Base-by-base conservation (phyloP, 2,329 filamentous ascomycete genomes). In the Fusarium sp. region DNA sequence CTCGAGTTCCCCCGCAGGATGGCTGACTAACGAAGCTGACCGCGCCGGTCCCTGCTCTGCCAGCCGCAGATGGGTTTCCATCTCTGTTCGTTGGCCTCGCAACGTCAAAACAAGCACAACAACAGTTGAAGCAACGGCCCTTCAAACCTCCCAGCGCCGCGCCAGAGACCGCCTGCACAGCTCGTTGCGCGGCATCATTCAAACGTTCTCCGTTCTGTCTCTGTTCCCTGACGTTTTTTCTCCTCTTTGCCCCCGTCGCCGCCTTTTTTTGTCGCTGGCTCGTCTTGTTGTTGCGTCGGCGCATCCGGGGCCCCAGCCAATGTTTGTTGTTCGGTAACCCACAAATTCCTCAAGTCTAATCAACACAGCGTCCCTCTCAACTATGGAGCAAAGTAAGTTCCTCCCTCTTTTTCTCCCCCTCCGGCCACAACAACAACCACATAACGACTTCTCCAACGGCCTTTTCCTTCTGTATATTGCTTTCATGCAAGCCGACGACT, bases 71-170 rank as follows among this genome's bases (percentile, higher is more conserved):
- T 58, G 69, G 70, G 71, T 68, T 77, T 76, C 77, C 76, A 23
- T 23, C 77, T 76, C 73, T 73, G 75, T 77, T 78, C 60, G 80
- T 82, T 82, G 80, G 80, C 81, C 81, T 81, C 81, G 81, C 81
- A 82, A 82, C 80, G 81, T 75, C 73, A 79, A 80, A 79, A 79
- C 77, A 81, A 81, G 73, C 75, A 81, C 78, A 81, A 81, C 78
- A 81, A 81, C 76, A 72, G 66, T 65, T 70, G 63, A 71, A 70
- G 64, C 62, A 66, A 76, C 72, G 68, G 72, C 75, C 72, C 70
- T 71, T 69, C 57, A 62, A 68, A 75, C 71, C 66, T 71, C 71
- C 47, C 71, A 77, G 68, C 73, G 72, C 76, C 75, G 76, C 73
- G 73, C 76, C 70, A 58, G 43, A 63, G 23, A 57, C 50, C 63